These are phyloP conservation scores for Penicillium sp. DNA, from an alignment of 2,329 filamentous ascomycete species.

Conservation along the genomic window DNA sequence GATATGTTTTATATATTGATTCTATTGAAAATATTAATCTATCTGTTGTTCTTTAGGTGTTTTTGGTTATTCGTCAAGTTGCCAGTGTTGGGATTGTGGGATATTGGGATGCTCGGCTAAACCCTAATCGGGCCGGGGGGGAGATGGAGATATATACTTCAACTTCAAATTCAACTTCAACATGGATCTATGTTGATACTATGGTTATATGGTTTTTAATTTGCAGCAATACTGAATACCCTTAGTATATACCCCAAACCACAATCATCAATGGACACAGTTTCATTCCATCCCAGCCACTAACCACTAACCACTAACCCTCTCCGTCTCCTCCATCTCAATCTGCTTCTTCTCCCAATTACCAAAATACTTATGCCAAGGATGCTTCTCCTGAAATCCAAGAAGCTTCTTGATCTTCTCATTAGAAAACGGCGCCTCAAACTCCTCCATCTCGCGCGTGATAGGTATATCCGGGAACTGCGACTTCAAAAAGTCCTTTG, in stretches of 20 bases:
- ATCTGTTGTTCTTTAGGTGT: background rate
- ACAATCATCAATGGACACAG: background rate
- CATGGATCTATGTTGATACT: background rate
- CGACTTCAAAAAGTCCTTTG: conserved; percentile 53
- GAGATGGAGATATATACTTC: background rate
- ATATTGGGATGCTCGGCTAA: conserved; percentile 40
- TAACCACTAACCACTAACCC: background rate
- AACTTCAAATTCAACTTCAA: too few relatives aligned
- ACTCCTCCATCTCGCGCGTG: conserved; percentile 56
- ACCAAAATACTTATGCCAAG: conserved; percentile 20
- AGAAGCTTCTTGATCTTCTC: conserved; percentile 58
- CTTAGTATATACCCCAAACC: background rate
- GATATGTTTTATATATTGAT: background rate
- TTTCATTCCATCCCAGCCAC: background rate
- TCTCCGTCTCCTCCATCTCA: background rate
- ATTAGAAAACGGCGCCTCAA: conserved; percentile 62
- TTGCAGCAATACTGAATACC: background rate
- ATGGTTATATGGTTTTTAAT: too few relatives aligned
- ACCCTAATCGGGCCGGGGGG: conserved; percentile 30
- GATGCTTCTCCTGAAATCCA: conserved; percentile 59
- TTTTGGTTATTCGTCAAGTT: background rate
- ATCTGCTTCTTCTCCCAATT: conserved; percentile 18
- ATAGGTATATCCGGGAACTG: conserved; percentile 52
- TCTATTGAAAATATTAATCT: background rate
- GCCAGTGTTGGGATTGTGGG: conserved; percentile 21